phyloP scores from a whole-genome alignment of 352 stramenopile genomes.

The Discostella stelligera region DNA sequence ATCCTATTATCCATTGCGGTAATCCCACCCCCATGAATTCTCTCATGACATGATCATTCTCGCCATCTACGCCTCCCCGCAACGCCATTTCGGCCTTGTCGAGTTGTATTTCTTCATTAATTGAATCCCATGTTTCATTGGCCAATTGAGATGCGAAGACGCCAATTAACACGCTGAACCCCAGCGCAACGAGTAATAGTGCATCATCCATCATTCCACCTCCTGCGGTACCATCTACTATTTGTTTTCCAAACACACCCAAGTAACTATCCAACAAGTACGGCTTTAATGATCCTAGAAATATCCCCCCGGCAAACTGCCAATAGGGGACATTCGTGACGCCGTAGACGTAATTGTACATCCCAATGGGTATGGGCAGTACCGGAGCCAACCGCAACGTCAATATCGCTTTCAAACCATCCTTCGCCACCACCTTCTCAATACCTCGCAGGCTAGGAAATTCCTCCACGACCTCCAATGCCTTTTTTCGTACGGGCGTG shows the following conservation, averaged over 20 bases:
- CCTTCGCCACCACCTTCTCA: conserved; percentile 82
- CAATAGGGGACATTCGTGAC: conserved; percentile 73
- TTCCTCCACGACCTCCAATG: conserved; percentile 69
- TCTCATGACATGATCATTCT: conserved; percentile 53
- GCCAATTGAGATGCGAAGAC: conserved; percentile 77
- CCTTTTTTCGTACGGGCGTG: conserved; percentile 71
- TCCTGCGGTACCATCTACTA: conserved; percentile 61
- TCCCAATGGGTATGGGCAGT: conserved; percentile 83
- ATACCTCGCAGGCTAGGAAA: conserved; percentile 80
- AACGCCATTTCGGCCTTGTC: conserved; percentile 51
- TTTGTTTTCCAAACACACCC: conserved; percentile 73
- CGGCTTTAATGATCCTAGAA: conserved; percentile 83
- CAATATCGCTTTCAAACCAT: conserved; percentile 85
- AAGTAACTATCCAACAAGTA: conserved; percentile 84
- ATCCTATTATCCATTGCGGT: conserved; percentile 65
- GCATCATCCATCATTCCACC: conserved; percentile 60
- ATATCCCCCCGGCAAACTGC: conserved; percentile 82
- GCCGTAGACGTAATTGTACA: conserved; percentile 86
- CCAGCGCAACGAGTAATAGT: conserved; percentile 65
- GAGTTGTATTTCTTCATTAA: conserved; percentile 66
- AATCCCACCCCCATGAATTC: conserved; percentile 67
- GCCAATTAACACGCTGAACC: conserved; percentile 74
- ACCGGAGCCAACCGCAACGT: conserved; percentile 83
- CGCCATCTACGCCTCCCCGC: conserved; percentile 10
- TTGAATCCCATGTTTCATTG: conserved; percentile 74